Evolutionary conservation across 345 rosid species (phyloP), one percentile per base, ranked within the genome.

Genomic region (Bruguiera sexangula): DNA sequence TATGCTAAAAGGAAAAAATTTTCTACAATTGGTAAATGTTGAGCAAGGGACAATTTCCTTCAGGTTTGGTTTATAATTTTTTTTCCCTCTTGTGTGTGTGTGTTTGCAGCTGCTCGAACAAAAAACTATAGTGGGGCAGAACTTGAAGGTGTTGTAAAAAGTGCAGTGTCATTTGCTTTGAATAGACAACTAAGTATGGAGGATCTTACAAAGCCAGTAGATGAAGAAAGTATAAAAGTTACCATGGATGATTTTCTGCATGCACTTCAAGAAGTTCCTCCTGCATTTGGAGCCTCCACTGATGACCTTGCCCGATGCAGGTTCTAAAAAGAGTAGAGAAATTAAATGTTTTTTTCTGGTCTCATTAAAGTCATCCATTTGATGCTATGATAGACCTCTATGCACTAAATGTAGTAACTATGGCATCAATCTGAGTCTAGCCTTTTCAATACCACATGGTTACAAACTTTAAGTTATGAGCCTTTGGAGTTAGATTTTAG

Each of bases 51-150:
- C 16, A 43, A 11, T 13, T 13, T 43, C 50, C 19, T 13, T 43
- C 19, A 13, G 69, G 31, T 50, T 31, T 65, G 30, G 71, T 60
- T 48, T 29, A 27, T 24, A 54, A 30, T 29, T 21, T 34, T 75
- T 1, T 46, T 64, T 66, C 4, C 0, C 13, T 34, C 37, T 1
- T 30, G 4, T 3, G 4, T 30, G 32, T 69, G 13, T 73, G 53
- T 65, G 56, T 60, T 48, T 70, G 71, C 91, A 96, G 98, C 99
- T 82, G 97, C 98, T 78, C 91, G 96, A 67, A 89, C 98, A 21
- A 96, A 96, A 78, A 96, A 96, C 73, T 96, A 83, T 67, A 92
- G 99, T 79, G 99, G 99, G 55, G 99, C 99, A 7, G 99, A 96
- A 81, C 95, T 96, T 75, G 99, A 96, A 85, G 99, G 97, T 75